Conservation (phyloP, 164 flowering plant species). For the Stephania japonica region DNA sequence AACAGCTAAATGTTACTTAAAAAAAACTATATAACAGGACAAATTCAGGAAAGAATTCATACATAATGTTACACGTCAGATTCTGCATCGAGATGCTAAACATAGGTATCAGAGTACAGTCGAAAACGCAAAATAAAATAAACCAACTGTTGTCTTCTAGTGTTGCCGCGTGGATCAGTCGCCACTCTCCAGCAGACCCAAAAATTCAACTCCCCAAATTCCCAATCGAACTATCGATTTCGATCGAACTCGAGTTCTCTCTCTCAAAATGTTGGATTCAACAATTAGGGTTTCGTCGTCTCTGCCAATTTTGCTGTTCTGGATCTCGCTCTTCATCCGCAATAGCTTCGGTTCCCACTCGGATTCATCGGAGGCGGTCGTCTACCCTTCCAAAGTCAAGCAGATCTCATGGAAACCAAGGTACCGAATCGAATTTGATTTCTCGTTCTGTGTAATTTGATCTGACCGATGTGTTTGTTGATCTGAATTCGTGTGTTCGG, state of each 20-base stretch:
- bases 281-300: slow-evolving; percentile 15
- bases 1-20: too few species aligned
- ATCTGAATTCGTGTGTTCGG: slow-evolving; percentile 14
- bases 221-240: neutral
- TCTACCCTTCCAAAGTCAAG: slow-evolving; percentile 58
- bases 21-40: too few species aligned
- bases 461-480: neutral
- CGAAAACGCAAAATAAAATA: neutral
- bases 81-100: too few species aligned
- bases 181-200: neutral
- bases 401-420: slow-evolving; percentile 91
- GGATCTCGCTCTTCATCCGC: slow-evolving; percentile 24
- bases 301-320: slow-evolving; percentile 18
- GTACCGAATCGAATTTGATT: slow-evolving; percentile 20
- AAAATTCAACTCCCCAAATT: slow-evolving; percentile 1
- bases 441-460: neutral
- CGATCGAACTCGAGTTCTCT: slow-evolving; percentile 3
- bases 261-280: slow-evolving; percentile 10
- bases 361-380: slow-evolving; percentile 12
- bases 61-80: too few species aligned
- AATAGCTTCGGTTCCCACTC: slow-evolving; percentile 23
- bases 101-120: too few species aligned
- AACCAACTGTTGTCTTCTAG: neutral
- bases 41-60: too few species aligned
- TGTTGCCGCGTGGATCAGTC: neutral